Conservation (phyloP, 2,329 filamentous ascomycete genomes). For the Beauveria scarabaeidicola region DNA sequence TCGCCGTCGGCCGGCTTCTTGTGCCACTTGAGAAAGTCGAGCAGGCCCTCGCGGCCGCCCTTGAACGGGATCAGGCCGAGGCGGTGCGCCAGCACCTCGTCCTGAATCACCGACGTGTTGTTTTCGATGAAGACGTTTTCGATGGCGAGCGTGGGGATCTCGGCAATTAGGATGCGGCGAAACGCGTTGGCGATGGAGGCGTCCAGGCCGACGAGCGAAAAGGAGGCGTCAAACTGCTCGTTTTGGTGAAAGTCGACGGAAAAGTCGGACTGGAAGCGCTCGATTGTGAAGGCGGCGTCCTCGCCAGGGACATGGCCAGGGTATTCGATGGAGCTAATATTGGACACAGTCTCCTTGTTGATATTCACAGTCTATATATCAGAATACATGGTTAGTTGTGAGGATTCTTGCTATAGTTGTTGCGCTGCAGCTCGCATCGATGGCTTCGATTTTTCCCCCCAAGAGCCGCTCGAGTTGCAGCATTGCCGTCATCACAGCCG, state of each 20-base stretch:
- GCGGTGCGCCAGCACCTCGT: constrained; percentile 87
- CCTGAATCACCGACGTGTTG: constrained; percentile 96
- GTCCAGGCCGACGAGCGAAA: constrained; percentile 87
- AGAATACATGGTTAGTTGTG: constrained; percentile 5
- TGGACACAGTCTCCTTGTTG: constrained; percentile 81
- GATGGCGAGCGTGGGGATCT: constrained; percentile 89
- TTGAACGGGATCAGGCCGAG: constrained; percentile 86
- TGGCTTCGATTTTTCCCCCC: background rate
- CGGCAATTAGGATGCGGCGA: constrained; percentile 88
- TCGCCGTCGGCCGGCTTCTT: constrained; percentile 59
- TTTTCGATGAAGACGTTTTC: constrained; percentile 90
- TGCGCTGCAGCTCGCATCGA: background rate
- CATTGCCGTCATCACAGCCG: background rate
- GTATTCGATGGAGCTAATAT: constrained; percentile 85
- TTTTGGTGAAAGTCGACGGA: constrained; percentile 79
- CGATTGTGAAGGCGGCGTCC: constrained; percentile 70
- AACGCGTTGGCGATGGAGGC: constrained; percentile 94
- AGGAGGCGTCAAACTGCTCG: constrained; percentile 65
- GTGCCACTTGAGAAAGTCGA: constrained; percentile 73
- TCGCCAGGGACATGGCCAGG: constrained; percentile 87
- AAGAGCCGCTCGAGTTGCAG: background rate
- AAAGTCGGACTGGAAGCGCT: constrained; percentile 63
- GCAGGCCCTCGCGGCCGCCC: constrained; percentile 66
- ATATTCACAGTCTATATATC: constrained; percentile 66
- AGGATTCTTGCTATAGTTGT: background rate